These are phyloP conservation scores for Corynascus novoguineensis DNA, from an alignment of 495 filamentous ascomycete genomes.

Conservation along the genomic window DNA sequence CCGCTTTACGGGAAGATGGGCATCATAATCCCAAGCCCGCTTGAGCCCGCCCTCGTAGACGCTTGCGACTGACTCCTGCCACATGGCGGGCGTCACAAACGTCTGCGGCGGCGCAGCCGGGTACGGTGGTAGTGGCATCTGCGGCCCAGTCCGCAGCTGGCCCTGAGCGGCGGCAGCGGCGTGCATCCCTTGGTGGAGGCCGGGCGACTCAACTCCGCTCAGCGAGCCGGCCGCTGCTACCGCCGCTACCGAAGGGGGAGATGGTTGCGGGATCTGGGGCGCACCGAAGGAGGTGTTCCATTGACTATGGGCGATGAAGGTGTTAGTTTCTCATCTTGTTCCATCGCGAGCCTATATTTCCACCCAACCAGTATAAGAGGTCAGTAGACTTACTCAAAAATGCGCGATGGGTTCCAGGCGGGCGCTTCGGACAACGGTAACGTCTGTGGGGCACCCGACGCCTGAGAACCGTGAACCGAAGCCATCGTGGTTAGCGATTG, in stretches of 20 bases:
- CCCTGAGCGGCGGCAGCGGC: constrained; percentile 43
- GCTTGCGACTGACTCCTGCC: constrained; percentile 91
- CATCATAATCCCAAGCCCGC: constrained; percentile 62
- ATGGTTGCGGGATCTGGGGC: constrained; percentile 41
- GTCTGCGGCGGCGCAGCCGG: constrained; percentile 49
- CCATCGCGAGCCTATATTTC: background rate
- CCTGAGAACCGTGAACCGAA: constrained; percentile 46
- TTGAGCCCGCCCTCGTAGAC: constrained; percentile 78
- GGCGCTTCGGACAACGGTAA: constrained; percentile 61
- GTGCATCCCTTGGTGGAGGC: constrained; percentile 48
- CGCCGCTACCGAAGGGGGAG: constrained; percentile 35
- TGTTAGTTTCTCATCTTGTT: constrained; percentile 25
- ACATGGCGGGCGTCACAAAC: constrained; percentile 89
- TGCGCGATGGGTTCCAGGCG: constrained; percentile 84
- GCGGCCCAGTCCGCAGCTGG: constrained; percentile 46
- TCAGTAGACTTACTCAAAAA: constrained; percentile 75
- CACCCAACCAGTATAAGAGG: background rate
- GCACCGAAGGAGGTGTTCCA: constrained; percentile 90
- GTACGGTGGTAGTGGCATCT: constrained; percentile 51
- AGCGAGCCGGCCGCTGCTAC: constrained; percentile 40
- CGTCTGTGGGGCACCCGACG: constrained; percentile 40
- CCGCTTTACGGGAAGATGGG: constrained; percentile 25
- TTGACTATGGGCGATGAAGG: constrained; percentile 50
- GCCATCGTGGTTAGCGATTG: constrained; percentile 75
- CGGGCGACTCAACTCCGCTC: constrained; percentile 47